Evolutionary conservation across 176 grass and related monocot species (phyloP).

Genomic region (Puya raimondii): DNA sequence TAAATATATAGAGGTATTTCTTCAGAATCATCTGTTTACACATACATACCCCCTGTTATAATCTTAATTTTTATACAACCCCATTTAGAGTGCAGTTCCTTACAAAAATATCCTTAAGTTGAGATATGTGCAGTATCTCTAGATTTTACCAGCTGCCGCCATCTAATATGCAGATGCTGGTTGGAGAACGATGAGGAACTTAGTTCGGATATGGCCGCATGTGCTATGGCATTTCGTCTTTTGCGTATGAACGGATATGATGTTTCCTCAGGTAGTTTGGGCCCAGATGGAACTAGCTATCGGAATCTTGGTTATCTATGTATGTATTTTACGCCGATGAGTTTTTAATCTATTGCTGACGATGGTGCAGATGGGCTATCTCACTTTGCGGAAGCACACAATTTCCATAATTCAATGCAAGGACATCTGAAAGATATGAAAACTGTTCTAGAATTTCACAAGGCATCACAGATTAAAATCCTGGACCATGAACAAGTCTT

Average conservation of each 20-base stretch:
- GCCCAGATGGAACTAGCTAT: background rate
- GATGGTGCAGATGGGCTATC: slow-evolving; percentile 36
- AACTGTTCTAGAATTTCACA: slow-evolving; percentile 63
- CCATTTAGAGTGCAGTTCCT: no score
- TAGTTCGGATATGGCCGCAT: slow-evolving; percentile 38
- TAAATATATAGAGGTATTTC: no score
- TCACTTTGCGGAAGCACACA: slow-evolving; percentile 23
- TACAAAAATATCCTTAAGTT: background rate
- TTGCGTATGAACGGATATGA: slow-evolving; percentile 61
- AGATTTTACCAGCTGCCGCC: slow-evolving; percentile 9
- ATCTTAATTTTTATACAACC: no score
- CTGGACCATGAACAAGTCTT: slow-evolving; percentile 39
- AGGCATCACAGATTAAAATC: slow-evolving; percentile 60
- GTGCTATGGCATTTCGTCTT: slow-evolving; percentile 65
- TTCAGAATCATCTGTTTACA: no score
- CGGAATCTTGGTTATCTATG: background rate
- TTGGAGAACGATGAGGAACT: slow-evolving; percentile 60
- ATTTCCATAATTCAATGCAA: slow-evolving; percentile 48
- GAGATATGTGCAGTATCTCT: background rate
- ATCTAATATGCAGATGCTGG: slow-evolving; percentile 49
- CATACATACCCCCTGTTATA: no score
- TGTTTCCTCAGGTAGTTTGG: slow-evolving; percentile 51
- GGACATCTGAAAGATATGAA: slow-evolving; percentile 61
- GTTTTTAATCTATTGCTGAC: slow-evolving; percentile 5
- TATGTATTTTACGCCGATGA: background rate